Evolutionary conservation across 805 yeast species (phyloP), one percentile per base, ranked within the genome.

Genomic region (Clavispora santaluciae): DNA sequence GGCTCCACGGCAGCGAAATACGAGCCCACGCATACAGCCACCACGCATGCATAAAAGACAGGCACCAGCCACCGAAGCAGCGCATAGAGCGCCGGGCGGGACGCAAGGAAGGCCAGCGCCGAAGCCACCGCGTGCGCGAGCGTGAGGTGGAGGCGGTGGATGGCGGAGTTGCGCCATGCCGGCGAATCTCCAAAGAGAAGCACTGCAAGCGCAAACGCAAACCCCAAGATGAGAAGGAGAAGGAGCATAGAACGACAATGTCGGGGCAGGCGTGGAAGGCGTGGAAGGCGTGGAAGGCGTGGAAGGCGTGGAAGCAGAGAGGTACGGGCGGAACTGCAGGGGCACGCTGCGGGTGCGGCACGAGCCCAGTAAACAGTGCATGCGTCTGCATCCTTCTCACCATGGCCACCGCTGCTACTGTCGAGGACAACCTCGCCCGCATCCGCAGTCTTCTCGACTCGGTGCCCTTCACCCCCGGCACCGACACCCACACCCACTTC

Each of bases 131-230:
- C 20, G 5, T 8, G 18, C 25, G 36, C n/a, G 20, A 50, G 40
- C 24, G 21, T 18, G 10, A 28, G n/a, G 24, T 63, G 51, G 16
- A 54, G 31, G 20, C 40, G 51, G 28, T 65, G 64, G 13, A 73
- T 36, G 5, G 51, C 37, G 0, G 78, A 64, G 28, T 62, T 61
- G 34, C 71, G 49, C 22, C 60, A 55, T 5, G 54, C 48, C 2
- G 81, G 81, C 20, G 71, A 60, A 48, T 76, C 76, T 0, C 81
- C 81, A 49, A 76, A 73, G 10, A 76, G 53, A 5, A 69, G 47
- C 0, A 72, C 37, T n/a, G 57, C 45, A 7, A 66, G 45, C 4
- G 61, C 23, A 10, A 44, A 22, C 16, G 42, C 44, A 9, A 49
- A 46, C 7, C 33, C 22, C 12, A 39, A 36, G 20, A 49, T 21